phyloP scores from a whole-genome alignment of 805 yeast species.

The Cyberlindnera galapagoensis region DNA sequence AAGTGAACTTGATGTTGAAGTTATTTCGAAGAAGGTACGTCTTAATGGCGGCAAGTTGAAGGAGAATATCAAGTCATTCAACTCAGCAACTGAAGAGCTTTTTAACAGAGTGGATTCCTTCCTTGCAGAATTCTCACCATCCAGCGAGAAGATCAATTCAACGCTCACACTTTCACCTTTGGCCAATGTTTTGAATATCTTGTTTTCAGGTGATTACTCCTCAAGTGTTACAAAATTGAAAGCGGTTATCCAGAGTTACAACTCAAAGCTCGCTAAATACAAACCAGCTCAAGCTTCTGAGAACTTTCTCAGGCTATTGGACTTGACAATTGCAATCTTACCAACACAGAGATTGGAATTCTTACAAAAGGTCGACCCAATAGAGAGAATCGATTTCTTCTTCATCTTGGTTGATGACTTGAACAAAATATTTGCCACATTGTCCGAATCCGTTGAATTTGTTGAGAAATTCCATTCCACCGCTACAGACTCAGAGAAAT shows the following conservation, averaged over 20 bases:
- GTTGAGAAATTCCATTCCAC: constrained; percentile 43
- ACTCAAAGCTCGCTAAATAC: constrained; percentile 16
- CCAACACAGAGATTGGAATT: constrained; percentile 42
- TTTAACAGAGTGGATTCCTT: constrained; percentile 29
- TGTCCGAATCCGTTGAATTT: constrained; percentile 26
- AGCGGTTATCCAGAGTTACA: constrained; percentile 27
- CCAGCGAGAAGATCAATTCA: constrained; percentile 23
- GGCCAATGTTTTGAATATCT: constrained; percentile 50
- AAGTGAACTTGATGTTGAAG: constrained; percentile 10
- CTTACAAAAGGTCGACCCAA: constrained; percentile 28
- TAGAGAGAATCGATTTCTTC: constrained; percentile 30
- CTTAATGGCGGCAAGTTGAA: constrained; percentile 8
- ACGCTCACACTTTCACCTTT: constrained; percentile 52
- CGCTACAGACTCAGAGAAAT: constrained; percentile 45
- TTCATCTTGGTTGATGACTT: constrained; percentile 29
- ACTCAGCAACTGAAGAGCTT: constrained; percentile 4
- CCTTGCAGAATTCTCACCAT: constrained; percentile 28
- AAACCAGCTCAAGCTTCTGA: constrained; percentile 16
- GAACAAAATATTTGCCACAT: constrained; percentile 33
- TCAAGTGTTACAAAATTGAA: constrained; percentile 38
- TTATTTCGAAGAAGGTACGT: constrained; percentile 16
- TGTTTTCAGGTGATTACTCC: constrained; percentile 43
- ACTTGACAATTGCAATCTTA: constrained; percentile 42
- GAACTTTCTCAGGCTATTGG: constrained; percentile 30
- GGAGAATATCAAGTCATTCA: constrained; percentile 11